These are phyloP conservation scores for Pestalotiopsis sp. DNA, from an alignment of 2,329 filamentous ascomycete genomes.

Conservation along the genomic window DNA sequence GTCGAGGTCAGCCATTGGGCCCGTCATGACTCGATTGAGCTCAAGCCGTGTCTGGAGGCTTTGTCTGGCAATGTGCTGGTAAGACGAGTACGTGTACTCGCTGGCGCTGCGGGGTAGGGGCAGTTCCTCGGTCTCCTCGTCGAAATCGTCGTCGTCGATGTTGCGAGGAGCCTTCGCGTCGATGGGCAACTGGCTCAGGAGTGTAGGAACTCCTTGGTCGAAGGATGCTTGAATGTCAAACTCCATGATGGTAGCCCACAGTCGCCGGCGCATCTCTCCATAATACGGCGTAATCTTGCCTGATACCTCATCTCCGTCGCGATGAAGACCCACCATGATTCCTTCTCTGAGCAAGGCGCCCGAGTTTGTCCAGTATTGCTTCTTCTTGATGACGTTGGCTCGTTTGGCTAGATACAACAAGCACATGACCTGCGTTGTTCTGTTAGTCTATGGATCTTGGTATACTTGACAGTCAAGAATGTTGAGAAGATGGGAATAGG, in stretches of 20 bases:
- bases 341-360: conserved; percentile 60
- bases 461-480: neutral
- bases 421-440: conserved; percentile 45
- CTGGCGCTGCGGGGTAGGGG: conserved; percentile 52
- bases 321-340: conserved; percentile 61
- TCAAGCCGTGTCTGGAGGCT: conserved; percentile 60
- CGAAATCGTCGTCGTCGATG: conserved; percentile 60
- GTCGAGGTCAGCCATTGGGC: conserved; percentile 56
- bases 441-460: neutral
- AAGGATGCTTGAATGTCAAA: conserved; percentile 66
- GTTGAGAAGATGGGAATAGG: neutral
- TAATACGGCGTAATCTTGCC: conserved; percentile 60
- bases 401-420: conserved; percentile 63
- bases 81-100: conserved; percentile 62
- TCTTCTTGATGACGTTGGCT: conserved; percentile 67
- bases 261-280: conserved; percentile 62
- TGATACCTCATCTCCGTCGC: conserved; percentile 58
- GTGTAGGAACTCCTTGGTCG: conserved; percentile 61
- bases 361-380: conserved; percentile 62
- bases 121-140: conserved; percentile 52
- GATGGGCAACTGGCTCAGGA: conserved; percentile 58
- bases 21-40: conserved; percentile 58
- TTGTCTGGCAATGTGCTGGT: conserved; percentile 59
- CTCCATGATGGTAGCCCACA: conserved; percentile 65
- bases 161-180: conserved; percentile 51